Evolutionary conservation across 1,139 yeast genomes (phyloP).

Genomic region (Zhuliangozyma parablackwelliae): DNA sequence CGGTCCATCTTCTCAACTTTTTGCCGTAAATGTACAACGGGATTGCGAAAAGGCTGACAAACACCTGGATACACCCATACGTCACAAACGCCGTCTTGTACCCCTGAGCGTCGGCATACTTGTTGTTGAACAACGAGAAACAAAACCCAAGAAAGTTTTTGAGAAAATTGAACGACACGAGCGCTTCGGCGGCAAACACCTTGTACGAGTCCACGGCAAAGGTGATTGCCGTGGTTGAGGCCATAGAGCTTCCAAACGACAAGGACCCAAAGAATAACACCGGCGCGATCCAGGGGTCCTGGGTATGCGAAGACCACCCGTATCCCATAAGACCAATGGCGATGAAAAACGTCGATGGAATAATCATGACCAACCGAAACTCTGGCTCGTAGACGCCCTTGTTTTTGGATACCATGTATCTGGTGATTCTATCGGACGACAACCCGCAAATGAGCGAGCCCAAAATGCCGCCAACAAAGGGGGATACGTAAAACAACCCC

Average conservation of each 20-base stretch:
- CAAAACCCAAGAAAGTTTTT: slow-evolving; percentile 55
- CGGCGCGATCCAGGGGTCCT: slow-evolving; percentile 58
- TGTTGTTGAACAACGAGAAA: slow-evolving; percentile 54
- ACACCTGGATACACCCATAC: slow-evolving; percentile 51
- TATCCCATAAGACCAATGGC: slow-evolving; percentile 55
- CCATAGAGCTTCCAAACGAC: slow-evolving; percentile 57
- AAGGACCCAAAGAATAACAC: slow-evolving; percentile 52
- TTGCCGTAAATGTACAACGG: slow-evolving; percentile 59
- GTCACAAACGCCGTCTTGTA: slow-evolving; percentile 45
- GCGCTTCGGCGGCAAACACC: slow-evolving; percentile 55
- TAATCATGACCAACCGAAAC: slow-evolving; percentile 51
- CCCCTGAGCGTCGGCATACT: slow-evolving; percentile 41
- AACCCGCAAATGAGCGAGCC: slow-evolving; percentile 56
- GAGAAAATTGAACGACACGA: slow-evolving; percentile 52
- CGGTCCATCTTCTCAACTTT: slow-evolving; percentile 47
- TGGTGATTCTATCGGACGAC: slow-evolving; percentile 43
- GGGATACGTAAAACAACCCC: slow-evolving; percentile 56
- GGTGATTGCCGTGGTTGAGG: slow-evolving; percentile 60
- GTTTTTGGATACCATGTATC: slow-evolving; percentile 35
- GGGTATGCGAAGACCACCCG: slow-evolving; percentile 52
- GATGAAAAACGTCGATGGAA: slow-evolving; percentile 46
- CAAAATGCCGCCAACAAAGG: slow-evolving; percentile 55
- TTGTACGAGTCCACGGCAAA: slow-evolving; percentile 57
- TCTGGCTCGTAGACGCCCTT: slow-evolving; percentile 62
- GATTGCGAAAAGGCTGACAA: slow-evolving; percentile 45